Percentiles rank a stretch among this genome's conserved stretches.
Conservation (phyloP, 257 asterid genomes). For the Oldenlandia corymbosa region DNA sequence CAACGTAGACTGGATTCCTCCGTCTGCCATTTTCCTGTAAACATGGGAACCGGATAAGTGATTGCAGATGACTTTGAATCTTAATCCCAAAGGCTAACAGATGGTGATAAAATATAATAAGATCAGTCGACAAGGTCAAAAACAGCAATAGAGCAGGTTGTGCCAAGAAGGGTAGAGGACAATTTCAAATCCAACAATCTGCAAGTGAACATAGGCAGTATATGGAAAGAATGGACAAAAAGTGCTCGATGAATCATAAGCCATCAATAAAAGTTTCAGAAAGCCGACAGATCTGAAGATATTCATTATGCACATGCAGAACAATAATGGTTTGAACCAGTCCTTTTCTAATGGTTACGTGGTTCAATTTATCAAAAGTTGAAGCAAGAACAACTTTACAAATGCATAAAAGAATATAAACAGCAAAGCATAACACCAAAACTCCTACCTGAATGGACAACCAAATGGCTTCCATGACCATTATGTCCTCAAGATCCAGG, state of each 20-base stretch:
- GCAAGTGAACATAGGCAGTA: not conserved
- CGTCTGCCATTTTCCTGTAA: conserved; percentile 63
- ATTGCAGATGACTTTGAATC: not conserved
- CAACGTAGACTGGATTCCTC: conserved; percentile 35
- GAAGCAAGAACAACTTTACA: not conserved
- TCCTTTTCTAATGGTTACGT: not conserved
- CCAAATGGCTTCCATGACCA: conserved; percentile 99
- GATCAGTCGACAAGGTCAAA: too few species aligned
- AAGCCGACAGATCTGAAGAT: not conserved
- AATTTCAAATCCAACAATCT: not conserved
- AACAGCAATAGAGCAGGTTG: too few species aligned
- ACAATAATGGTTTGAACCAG: not conserved
- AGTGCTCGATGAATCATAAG: not conserved
- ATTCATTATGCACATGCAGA: too few species aligned
- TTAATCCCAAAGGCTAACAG: not conserved
- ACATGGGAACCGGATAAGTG: not conserved
- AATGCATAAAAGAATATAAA: not conserved
- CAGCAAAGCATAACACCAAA: not conserved
- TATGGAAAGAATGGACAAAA: not conserved
- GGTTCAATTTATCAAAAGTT: too few species aligned
- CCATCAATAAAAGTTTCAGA: not conserved
- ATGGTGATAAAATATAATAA: too few species aligned
- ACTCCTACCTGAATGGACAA: conserved; percentile 77
- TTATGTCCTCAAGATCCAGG: conserved; percentile 95
- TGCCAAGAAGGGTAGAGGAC: not conserved